Percentiles rank a stretch among this genome's conserved stretches.
phyloP scores from a whole-genome alignment of 2,329 filamentous ascomycete genomes.

The Exophiala aquamarina region DNA sequence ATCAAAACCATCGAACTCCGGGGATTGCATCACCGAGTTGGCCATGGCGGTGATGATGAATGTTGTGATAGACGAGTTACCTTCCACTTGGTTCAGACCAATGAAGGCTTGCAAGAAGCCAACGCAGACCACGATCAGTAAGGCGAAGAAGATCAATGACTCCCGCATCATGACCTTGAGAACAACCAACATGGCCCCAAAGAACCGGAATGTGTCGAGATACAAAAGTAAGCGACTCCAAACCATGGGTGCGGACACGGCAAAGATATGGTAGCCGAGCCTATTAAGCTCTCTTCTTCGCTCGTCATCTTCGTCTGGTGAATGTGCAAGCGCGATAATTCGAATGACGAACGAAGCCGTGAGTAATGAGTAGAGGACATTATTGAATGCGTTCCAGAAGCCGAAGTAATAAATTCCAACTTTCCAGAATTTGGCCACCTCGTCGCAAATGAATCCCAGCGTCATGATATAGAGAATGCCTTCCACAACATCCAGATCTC shows the following conservation, averaged over 20 bases:
- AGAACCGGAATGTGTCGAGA: constrained; percentile 90
- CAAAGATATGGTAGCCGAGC: constrained; percentile 89
- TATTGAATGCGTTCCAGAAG: constrained; percentile 98
- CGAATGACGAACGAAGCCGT: constrained; percentile 76
- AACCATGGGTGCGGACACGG: constrained; percentile 93
- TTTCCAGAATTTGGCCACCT: constrained; percentile 87
- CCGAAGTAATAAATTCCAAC: constrained; percentile 86
- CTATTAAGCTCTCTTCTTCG: constrained; percentile 67
- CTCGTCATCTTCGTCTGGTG: constrained; percentile 47
- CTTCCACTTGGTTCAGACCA: constrained; percentile 80
- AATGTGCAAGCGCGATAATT: constrained; percentile 72
- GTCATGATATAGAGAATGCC: constrained; percentile 88
- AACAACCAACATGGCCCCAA: constrained; percentile 96
- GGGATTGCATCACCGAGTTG: constrained; percentile 87
- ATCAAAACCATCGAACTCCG: constrained; percentile 87
- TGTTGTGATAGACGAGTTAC: constrained; percentile 54
- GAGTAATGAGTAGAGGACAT: constrained; percentile 75
- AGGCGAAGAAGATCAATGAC: constrained; percentile 92
- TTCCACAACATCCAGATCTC: constrained; percentile 82
- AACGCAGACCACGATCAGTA: constrained; percentile 75
- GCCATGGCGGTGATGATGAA: constrained; percentile 61
- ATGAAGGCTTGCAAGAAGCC: constrained; percentile 90
- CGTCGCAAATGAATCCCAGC: constrained; percentile 84
- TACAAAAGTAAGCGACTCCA: constrained; percentile 92
- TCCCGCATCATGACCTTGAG: constrained; percentile 94